These are phyloP conservation scores for Cymodocea nodosa DNA, from an alignment of 116 monocot species.

Conservation along the genomic window DNA sequence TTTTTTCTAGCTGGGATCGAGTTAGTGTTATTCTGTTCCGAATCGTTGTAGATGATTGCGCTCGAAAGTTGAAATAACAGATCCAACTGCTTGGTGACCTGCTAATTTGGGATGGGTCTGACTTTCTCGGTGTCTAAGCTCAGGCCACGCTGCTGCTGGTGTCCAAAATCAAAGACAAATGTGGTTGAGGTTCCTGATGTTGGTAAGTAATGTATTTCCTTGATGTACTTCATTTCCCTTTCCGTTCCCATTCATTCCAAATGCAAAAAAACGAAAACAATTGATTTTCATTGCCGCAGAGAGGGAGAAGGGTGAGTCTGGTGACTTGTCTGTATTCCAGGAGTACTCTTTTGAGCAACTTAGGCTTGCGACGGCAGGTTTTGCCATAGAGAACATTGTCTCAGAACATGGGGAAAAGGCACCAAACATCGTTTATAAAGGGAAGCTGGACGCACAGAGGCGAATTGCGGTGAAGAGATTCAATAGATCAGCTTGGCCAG, in stretches of 20 bases:
- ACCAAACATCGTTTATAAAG: conserved; percentile 90
- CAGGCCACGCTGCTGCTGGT: conserved; percentile 3
- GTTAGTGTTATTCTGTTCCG: not conserved
- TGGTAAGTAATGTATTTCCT: not conserved
- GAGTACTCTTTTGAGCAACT: conserved; percentile 90
- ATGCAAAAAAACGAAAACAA: not conserved
- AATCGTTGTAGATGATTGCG: not conserved
- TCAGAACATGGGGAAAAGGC: conserved; percentile 95
- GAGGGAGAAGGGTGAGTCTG: conserved; percentile 31
- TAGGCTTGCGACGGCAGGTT: conserved; percentile 74
- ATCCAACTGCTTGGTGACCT: not conserved
- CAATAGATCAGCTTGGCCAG: conserved; percentile 90
- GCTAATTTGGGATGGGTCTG: not conserved
- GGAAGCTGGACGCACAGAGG: conserved; percentile 79
- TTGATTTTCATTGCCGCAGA: conserved; percentile 25
- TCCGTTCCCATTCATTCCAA: not conserved
- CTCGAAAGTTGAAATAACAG: not conserved
- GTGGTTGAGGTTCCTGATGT: conserved; percentile 3
- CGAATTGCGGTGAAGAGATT: conserved; percentile 83
- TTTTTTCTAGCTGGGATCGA: not conserved
- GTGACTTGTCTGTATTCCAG: conserved; percentile 57
- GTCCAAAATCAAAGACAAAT: not conserved
- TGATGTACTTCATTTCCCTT: not conserved
- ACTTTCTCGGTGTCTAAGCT: not conserved
- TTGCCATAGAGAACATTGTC: conserved; percentile 82